Percentiles rank a stretch among this genome's conserved stretches.
Conservation (phyloP, 2,329 filamentous ascomycete species). For the Coniochaeta sp. region DNA sequence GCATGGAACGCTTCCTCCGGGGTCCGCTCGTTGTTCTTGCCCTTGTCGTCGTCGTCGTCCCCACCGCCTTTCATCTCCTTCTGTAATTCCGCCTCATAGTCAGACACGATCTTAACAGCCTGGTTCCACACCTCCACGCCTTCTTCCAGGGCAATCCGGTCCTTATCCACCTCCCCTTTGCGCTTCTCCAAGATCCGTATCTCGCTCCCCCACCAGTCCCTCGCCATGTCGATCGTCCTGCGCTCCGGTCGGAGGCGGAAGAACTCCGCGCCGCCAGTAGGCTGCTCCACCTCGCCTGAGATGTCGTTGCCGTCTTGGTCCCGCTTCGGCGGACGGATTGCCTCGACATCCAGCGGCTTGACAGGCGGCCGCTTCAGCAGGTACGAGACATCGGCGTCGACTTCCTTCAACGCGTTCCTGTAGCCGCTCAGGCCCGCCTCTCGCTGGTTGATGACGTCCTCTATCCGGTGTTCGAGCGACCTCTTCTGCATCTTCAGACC, state of each 20-base stretch:
- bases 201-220: conserved; percentile 63
- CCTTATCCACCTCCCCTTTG: conserved; percentile 49
- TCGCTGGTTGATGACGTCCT: conserved; percentile 55
- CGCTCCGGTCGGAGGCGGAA: conserved; percentile 54
- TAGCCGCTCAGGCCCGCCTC: conserved; percentile 70
- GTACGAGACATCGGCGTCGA: conserved; percentile 53
- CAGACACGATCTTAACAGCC: conserved; percentile 49
- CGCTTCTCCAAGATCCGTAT: conserved; percentile 46
- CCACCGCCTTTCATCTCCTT: conserved; percentile 42
- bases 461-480: conserved; percentile 52
- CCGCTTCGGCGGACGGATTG: conserved; percentile 19
- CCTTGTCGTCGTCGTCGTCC: conserved; percentile 16
- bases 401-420: conserved; percentile 56
- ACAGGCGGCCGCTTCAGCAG: conserved; percentile 54
- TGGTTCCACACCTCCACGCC: conserved; percentile 62
- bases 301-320: conserved; percentile 7
- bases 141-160: conserved; percentile 59
- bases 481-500: conserved; percentile 53
- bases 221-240: conserved; percentile 63
- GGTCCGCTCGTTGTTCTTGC: conserved; percentile 21
- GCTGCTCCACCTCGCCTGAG: conserved; percentile 14
- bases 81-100: conserved; percentile 60
- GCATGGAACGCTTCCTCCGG: conserved; percentile 32
- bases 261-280: conserved; percentile 44
- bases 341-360: conserved; percentile 42